Evolutionary conservation across 2,329 filamentous ascomycete genomes (phyloP).

Genomic region (Hysterium pulicare): DNA sequence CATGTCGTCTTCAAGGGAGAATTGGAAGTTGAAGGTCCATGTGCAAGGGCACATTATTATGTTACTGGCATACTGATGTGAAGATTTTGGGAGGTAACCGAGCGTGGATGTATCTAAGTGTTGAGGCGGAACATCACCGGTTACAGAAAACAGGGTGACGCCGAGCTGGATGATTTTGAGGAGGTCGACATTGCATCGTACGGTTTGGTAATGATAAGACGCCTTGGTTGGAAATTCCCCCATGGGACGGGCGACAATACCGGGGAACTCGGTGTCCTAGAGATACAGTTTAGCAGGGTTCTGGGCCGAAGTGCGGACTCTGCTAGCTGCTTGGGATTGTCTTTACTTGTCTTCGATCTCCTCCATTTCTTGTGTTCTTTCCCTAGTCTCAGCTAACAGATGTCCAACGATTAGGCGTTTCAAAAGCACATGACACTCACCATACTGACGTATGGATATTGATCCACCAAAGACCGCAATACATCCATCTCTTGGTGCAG

Average conservation of each 20-base stretch:
- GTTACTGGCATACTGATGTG: conserved; percentile 50
- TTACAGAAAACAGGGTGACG: conserved; percentile 85
- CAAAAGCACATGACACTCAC: conserved; percentile 54
- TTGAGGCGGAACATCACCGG: conserved; percentile 80
- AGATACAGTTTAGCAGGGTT: not conserved
- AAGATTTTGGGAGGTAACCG: conserved; percentile 39
- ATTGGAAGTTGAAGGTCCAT: conserved; percentile 99
- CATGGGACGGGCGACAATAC: conserved; percentile 92
- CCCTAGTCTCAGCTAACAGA: too few species aligned
- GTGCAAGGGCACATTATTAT: conserved; percentile 73
- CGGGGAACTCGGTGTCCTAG: conserved; percentile 97
- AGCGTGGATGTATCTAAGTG: conserved; percentile 53
- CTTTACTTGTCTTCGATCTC: not conserved
- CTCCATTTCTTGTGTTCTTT: too few species aligned
- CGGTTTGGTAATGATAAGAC: conserved; percentile 97
- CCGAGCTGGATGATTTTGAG: conserved; percentile 97
- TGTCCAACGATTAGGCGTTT: too few species aligned
- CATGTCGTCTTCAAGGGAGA: conserved; percentile 93
- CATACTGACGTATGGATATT: conserved; percentile 97
- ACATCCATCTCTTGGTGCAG: conserved; percentile 85
- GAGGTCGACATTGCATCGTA: conserved; percentile 95
- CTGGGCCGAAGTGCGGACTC: not conserved
- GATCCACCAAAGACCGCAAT: conserved; percentile 77
- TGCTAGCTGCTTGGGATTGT: not conserved
- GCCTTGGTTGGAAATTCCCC: conserved; percentile 91